phyloP scores from a whole-genome alignment of 2,329 filamentous ascomycete species.

The Cryphonectria carpinicola region DNA sequence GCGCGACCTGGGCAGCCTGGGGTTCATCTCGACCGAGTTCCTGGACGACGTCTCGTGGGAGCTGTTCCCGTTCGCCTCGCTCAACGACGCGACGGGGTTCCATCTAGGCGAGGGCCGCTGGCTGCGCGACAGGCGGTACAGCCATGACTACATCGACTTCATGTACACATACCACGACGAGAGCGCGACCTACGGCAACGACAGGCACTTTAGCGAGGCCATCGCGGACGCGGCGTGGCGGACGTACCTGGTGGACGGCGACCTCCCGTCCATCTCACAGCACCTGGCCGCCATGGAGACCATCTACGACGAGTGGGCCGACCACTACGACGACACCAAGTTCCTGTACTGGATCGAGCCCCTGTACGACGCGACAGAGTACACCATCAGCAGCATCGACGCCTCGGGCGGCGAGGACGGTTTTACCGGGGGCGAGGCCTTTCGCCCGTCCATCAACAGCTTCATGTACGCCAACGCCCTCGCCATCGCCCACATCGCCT shows the following conservation, averaged over 20 bases:
- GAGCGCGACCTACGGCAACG: conserved; percentile 35
- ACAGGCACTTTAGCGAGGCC: conserved; percentile 48
- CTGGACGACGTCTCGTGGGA: conserved; percentile 49
- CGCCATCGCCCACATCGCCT: conserved; percentile 45
- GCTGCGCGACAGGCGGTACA: conserved; percentile 48
- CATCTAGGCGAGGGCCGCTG: conserved; percentile 49
- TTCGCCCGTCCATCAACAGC: conserved; percentile 49
- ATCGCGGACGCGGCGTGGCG: conserved; percentile 46
- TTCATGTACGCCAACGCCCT: conserved; percentile 48
- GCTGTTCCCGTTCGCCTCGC: conserved; percentile 44
- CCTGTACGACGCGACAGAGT: conserved; percentile 48
- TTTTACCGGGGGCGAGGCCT: conserved; percentile 45
- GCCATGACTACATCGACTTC: conserved; percentile 47
- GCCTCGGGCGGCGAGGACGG: conserved; percentile 45
- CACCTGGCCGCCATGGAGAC: conserved; percentile 42
- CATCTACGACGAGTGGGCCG: conserved; percentile 43
- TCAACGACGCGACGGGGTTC: conserved; percentile 50
- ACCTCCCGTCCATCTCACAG: conserved; percentile 36
- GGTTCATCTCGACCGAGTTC: conserved; percentile 50
- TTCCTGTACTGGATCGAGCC: conserved; percentile 48
- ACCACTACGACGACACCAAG: conserved; percentile 44
- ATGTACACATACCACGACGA: conserved; percentile 41
- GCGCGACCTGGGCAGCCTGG: conserved; percentile 45
- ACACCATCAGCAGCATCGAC: conserved; percentile 49
- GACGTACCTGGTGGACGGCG: conserved; percentile 47